phyloP scores from a whole-genome alignment of 371 early-diverging fungal species.

The Nematocida minor region DNA sequence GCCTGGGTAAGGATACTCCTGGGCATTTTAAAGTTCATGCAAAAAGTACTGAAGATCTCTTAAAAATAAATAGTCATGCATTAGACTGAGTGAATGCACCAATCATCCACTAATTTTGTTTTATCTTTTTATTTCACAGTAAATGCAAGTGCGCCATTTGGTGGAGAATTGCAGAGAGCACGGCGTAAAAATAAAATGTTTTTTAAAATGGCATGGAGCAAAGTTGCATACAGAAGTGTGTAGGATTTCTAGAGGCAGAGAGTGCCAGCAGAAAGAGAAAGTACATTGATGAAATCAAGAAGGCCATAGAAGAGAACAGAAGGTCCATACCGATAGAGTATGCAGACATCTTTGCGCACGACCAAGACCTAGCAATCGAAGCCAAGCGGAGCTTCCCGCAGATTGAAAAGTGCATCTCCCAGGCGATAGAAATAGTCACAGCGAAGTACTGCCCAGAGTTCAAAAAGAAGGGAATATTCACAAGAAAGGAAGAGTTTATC shows the following conservation, averaged over 20 bases:
- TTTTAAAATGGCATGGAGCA: neutral
- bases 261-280: neutral
- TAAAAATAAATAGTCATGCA: too few relatives aligned
- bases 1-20: too few relatives aligned
- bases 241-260: conserved; percentile 1
- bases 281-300: conserved; percentile 33
- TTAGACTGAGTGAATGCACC: too few relatives aligned
- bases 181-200: conserved; percentile 27
- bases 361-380: conserved; percentile 15
- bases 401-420: neutral
- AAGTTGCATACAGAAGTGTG: conserved; percentile 7
- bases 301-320: conserved; percentile 50
- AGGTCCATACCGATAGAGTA: conserved; percentile 30
- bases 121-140: too few relatives aligned
- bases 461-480: conserved; percentile 5
- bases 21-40: too few relatives aligned
- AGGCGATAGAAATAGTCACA: conserved; percentile 9
- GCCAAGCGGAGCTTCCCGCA: conserved; percentile 14
- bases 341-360: conserved; percentile 7
- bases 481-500: conserved; percentile 29
- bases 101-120: too few relatives aligned
- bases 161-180: too few relatives aligned
- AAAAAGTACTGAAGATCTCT: too few relatives aligned
- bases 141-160: too few relatives aligned
- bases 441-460: conserved; percentile 45